A percentile compares a stretch with the other conserved stretches of the same genome.
Conservation (phyloP, 202 grass and related monocot genomes). For the Brachypodium distachyon region DNA sequence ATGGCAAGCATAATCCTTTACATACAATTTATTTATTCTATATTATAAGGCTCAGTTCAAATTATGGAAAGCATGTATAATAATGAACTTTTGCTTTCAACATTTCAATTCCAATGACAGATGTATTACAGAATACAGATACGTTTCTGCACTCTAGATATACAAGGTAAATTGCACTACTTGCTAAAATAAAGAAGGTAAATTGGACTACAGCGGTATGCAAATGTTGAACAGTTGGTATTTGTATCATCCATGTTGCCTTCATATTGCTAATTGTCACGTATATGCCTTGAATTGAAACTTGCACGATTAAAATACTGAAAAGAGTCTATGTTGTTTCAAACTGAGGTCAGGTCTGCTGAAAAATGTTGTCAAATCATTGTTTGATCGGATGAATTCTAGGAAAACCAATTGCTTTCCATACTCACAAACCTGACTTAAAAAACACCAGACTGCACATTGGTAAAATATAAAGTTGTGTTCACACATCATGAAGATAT, state of each 20-base stretch:
- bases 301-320: not conserved
- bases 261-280: not conserved
- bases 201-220: not conserved
- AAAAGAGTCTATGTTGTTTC: not conserved
- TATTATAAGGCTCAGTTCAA: not conserved
- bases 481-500: slow-evolving; percentile 2
- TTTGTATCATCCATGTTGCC: not conserved
- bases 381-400: not conserved
- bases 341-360: not conserved
- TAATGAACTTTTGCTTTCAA: no score
- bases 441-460: not conserved
- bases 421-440: not conserved
- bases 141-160: not conserved
- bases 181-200: no score
- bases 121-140: not conserved
- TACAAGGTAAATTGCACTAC: not conserved
- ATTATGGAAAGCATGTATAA: no score
- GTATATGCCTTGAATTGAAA: not conserved
- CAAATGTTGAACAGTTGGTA: not conserved
- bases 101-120: not conserved
- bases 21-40: not conserved
- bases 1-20: not conserved
- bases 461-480: not conserved
- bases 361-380: not conserved
- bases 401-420: not conserved